Evolutionary conservation across 192 early-diverging fungal genomes (phyloP).

Genomic region (Backusella macrospora): DNA sequence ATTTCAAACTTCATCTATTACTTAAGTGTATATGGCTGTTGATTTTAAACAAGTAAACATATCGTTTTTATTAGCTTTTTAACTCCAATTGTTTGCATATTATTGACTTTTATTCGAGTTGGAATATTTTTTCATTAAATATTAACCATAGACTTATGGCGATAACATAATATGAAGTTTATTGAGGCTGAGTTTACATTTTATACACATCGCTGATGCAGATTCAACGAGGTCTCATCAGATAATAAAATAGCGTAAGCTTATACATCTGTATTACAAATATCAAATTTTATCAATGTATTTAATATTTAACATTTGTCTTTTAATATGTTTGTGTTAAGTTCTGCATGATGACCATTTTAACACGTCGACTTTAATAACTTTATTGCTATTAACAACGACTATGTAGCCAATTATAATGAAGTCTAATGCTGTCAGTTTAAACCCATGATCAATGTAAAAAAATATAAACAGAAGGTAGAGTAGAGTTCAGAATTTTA

Average conservation of each 20-base stretch:
- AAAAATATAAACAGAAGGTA: constrained; percentile 13
- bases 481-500: neutral
- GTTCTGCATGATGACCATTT: neutral
- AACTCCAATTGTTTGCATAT: no score
- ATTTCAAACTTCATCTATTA: no score
- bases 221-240: neutral
- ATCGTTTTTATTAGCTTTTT: no score
- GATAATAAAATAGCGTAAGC: neutral
- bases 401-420: neutral
- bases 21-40: no score
- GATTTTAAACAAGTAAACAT: no score
- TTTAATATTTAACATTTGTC: neutral
- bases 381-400: neutral
- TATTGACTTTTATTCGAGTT: no score
- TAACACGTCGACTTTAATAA: neutral
- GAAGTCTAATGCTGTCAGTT: neutral
- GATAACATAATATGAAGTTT: neutral
- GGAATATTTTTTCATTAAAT: no score
- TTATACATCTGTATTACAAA: neutral
- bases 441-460: neutral
- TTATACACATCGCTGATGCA: neutral
- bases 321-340: neutral
- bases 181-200: neutral
- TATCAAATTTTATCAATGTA: neutral
- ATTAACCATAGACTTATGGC: neutral